Evolutionary conservation across 2,329 filamentous ascomycete genomes (phyloP).

Genomic region (Pyrenophora graminea): DNA sequence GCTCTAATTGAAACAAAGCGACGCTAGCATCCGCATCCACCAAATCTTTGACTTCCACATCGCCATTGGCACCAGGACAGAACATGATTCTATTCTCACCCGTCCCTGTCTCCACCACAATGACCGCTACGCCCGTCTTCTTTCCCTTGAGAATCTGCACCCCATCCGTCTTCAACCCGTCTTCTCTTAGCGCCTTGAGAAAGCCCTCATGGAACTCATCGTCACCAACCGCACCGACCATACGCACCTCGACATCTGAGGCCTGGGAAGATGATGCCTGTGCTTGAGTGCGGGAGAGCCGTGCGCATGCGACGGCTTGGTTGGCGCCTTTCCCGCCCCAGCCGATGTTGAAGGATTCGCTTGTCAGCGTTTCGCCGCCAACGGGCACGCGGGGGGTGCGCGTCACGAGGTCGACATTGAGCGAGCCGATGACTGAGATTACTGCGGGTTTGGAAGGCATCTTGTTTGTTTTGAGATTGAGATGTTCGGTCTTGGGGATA

Average conservation of each 20-base stretch:
- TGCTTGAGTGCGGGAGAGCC: conserved; percentile 66
- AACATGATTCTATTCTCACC: conserved; percentile 57
- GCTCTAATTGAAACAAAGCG: conserved; percentile 54
- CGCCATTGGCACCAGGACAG: conserved; percentile 53
- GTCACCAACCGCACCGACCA: conserved; percentile 56
- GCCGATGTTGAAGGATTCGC: conserved; percentile 75
- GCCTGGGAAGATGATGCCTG: conserved; percentile 28
- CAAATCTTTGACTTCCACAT: conserved; percentile 44
- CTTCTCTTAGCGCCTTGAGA: conserved; percentile 49
- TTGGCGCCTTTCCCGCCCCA: conserved; percentile 95
- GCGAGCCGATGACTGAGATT: conserved; percentile 86
- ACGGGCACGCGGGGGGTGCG: conserved; percentile 81
- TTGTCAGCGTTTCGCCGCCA: conserved; percentile 85
- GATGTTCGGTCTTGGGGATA: no score
- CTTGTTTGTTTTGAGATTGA: background rate
- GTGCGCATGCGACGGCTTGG: conserved; percentile 86
- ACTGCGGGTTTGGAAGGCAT: conserved; percentile 44
- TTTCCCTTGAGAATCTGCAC: conserved; percentile 49
- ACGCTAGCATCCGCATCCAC: conserved; percentile 49
- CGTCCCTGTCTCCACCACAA: conserved; percentile 53
- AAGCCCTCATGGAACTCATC: conserved; percentile 50
- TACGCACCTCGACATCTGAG: conserved; percentile 50
- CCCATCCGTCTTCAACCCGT: conserved; percentile 50
- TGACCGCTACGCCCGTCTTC: conserved; percentile 55
- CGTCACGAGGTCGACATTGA: conserved; percentile 93